phyloP scores from a whole-genome alignment of 2,329 filamentous ascomycete species.

The Fusarium mundagurra region DNA sequence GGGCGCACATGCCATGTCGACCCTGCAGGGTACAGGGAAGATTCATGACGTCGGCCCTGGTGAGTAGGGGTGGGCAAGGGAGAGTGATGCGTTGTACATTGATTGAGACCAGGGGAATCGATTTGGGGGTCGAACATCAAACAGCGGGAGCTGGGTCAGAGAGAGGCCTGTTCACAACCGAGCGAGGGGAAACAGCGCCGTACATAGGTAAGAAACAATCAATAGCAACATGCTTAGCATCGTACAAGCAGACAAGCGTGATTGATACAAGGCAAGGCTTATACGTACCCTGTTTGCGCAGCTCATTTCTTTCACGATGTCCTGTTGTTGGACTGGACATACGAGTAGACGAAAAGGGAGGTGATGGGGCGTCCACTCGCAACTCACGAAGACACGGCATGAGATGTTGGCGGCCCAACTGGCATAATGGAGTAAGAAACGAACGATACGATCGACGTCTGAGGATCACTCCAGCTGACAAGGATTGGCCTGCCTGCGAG shows the following conservation, averaged over 20 bases:
- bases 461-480: slow-evolving; percentile 36
- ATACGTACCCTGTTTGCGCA: slow-evolving; percentile 19
- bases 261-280: slow-evolving; percentile 15
- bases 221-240: background rate
- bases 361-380: slow-evolving; percentile 40
- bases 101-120: slow-evolving; percentile 23
- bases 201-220: slow-evolving; percentile 28
- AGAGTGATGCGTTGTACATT: slow-evolving; percentile 34
- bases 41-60: slow-evolving; percentile 42
- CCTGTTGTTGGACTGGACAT: slow-evolving; percentile 8
- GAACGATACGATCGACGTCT: slow-evolving; percentile 40
- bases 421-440: slow-evolving; percentile 19
- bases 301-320: slow-evolving; percentile 19
- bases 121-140: slow-evolving; percentile 33
- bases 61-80: slow-evolving; percentile 19
- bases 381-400: slow-evolving; percentile 32
- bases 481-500: slow-evolving; percentile 35
- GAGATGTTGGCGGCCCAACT: slow-evolving; percentile 32
- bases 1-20: slow-evolving; percentile 39
- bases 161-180: slow-evolving; percentile 43
- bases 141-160: slow-evolving; percentile 37
- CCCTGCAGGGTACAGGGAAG: slow-evolving; percentile 35
- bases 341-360: slow-evolving; percentile 21
- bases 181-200: slow-evolving; percentile 37
- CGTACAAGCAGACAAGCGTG: background rate